These are phyloP conservation scores for Lasiodiplodia sp. DNA, from an alignment of 2,329 filamentous ascomycete genomes.

Conservation along the genomic window DNA sequence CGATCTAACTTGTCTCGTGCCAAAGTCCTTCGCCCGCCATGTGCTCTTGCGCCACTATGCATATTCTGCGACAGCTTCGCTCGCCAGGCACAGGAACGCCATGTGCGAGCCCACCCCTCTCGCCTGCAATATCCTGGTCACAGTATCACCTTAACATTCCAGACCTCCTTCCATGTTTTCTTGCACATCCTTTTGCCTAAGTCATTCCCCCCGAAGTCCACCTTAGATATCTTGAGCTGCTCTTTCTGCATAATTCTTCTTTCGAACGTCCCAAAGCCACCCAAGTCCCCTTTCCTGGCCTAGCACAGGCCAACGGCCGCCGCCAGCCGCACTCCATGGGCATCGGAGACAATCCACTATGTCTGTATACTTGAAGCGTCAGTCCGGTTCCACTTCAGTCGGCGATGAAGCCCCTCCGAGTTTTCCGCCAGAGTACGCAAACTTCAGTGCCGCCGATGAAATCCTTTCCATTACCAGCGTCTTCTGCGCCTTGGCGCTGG, in stretches of 20 bases:
- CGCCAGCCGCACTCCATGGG: neutral
- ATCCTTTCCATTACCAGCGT: constrained; percentile 53
- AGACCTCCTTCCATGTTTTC: constrained; percentile 10
- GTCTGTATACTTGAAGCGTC: constrained; percentile 20
- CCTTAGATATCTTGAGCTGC: neutral
- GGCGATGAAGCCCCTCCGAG: constrained; percentile 4
- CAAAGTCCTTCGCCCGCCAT: constrained; percentile 12
- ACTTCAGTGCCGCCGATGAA: constrained; percentile 46
- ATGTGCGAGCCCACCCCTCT: constrained; percentile 10
- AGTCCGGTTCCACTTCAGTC: constrained; percentile 6
- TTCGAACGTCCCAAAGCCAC: neutral
- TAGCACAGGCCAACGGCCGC: constrained; percentile 5
- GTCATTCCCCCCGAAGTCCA: neutral
- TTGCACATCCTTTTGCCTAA: constrained; percentile 6
- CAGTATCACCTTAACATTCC: neutral
- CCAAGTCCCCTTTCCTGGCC: neutral
- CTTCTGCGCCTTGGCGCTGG: constrained; percentile 48
- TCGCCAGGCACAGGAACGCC: constrained; percentile 18
- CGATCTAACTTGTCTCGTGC: constrained; percentile 14
- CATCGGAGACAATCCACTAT: constrained; percentile 4
- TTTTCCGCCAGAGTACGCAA: constrained; percentile 42
- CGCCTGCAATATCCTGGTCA: constrained; percentile 13
- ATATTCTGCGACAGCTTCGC: constrained; percentile 2
- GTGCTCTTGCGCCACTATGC: constrained; percentile 2
- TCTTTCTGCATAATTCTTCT: neutral